These are phyloP conservation scores for Casuarina equisetifolia DNA, from an alignment of 306 rosid genomes.

Conservation along the genomic window DNA sequence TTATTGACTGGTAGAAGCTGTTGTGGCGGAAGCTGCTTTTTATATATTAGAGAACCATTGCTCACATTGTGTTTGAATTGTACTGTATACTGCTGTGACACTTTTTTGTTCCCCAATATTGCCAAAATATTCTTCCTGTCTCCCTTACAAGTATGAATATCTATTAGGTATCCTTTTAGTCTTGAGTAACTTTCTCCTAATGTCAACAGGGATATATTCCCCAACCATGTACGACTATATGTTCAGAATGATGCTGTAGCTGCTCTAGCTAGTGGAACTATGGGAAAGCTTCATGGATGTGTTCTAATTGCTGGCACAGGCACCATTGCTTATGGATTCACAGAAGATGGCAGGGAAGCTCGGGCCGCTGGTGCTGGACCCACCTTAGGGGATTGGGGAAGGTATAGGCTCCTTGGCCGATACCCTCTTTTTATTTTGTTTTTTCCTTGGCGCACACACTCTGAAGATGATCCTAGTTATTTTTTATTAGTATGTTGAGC, in stretches of 20 bases:
- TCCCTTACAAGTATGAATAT: neutral
- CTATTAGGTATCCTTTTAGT: neutral
- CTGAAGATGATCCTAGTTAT: neutral
- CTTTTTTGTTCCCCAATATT: neutral
- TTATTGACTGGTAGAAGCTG: neutral
- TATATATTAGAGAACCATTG: neutral
- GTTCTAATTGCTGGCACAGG: conserved; percentile 96
- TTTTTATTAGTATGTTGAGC: neutral
- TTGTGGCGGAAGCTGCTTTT: neutral
- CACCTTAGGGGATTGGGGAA: conserved; percentile 97
- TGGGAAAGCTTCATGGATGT: conserved; percentile 90
- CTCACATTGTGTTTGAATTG: neutral
- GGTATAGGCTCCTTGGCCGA: conserved; percentile 46
- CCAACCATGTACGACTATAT: conserved; percentile 66
- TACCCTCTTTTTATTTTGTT: neutral
- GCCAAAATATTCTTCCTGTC: neutral
- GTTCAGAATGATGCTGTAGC: conserved; percentile 96
- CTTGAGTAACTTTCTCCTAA: neutral
- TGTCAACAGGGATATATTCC: conserved; percentile 68
- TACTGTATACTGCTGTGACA: neutral
- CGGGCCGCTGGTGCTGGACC: conserved; percentile 98
- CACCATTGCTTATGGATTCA: conserved; percentile 84
- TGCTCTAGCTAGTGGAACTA: conserved; percentile 89
- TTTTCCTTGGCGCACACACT: neutral
- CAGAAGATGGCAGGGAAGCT: conserved; percentile 89